These are phyloP conservation scores for Porcisia deanei DNA, from an alignment of 208 protist species.

Conservation along the genomic window DNA sequence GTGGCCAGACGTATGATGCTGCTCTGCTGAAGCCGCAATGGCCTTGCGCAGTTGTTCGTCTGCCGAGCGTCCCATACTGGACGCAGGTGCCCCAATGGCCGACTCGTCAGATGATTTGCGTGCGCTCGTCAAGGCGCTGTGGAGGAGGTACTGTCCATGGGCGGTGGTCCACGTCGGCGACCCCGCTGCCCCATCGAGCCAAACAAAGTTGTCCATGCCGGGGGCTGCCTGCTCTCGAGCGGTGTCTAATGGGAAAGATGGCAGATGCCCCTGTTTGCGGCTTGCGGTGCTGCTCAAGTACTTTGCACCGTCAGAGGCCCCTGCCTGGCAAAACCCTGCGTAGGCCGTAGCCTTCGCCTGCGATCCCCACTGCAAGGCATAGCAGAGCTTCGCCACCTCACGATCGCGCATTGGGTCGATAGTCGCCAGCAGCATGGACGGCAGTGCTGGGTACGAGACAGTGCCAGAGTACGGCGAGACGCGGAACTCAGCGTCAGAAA, in stretches of 20 bases:
- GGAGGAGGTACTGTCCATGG: slow-evolving; percentile 14
- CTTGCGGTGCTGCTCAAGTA: not conserved
- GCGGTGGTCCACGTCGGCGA: slow-evolving; percentile 24
- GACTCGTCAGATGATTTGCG: not conserved
- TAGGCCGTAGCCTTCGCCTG: slow-evolving; percentile 1
- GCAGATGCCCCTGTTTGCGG: not conserved
- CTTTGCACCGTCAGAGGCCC: not conserved
- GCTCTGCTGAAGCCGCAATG: not conserved
- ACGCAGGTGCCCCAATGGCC: not conserved
- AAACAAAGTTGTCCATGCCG: not conserved
- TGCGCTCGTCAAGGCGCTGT: not conserved
- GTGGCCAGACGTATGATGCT: slow-evolving; percentile 1
- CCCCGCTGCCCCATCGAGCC: slow-evolving; percentile 21
- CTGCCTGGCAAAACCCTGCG: not conserved
- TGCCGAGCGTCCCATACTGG: not conserved
- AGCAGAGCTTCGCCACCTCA: not conserved
- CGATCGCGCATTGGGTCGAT: slow-evolving; percentile 13
- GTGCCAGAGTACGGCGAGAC: slow-evolving; percentile 40
- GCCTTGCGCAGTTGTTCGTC: slow-evolving; percentile 4
- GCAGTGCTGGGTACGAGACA: slow-evolving; percentile 63
- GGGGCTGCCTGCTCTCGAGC: not conserved
- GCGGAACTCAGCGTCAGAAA: slow-evolving; percentile 61
- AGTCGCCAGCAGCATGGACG: slow-evolving; percentile 50
- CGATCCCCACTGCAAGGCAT: slow-evolving; percentile 10
- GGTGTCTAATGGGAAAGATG: not conserved